A percentile compares a stretch with the other conserved stretches of the same genome.
Evolutionary conservation across 305 asterid genomes (phyloP).

Genomic region (Fraxinus angustifolia): DNA sequence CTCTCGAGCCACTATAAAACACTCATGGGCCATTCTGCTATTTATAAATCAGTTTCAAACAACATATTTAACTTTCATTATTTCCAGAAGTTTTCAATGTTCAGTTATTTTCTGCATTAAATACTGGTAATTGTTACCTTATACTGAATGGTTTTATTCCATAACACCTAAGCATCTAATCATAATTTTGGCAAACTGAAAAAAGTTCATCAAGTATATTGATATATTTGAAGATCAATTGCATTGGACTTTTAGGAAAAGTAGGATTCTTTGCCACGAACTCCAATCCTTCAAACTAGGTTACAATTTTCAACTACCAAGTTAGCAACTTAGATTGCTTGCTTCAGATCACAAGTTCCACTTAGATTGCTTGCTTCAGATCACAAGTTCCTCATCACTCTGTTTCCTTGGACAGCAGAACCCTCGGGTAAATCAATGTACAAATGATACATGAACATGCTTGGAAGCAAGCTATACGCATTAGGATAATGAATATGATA

Average conservation of each 20-base stretch:
- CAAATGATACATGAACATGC: slow-evolving; percentile 6
- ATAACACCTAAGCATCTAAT: background rate
- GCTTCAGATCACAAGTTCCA: background rate
- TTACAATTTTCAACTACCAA: background rate
- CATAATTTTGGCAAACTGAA: background rate
- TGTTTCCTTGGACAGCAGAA: slow-evolving; percentile 19
- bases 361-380: background rate
- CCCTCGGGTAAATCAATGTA: slow-evolving; percentile 17
- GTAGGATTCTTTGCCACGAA: background rate
- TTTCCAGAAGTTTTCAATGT: background rate
- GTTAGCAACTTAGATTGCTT: slow-evolving; percentile 7
- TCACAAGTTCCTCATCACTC: slow-evolving; percentile 6
- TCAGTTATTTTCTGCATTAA: background rate
- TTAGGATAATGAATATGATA: slow-evolving; percentile 5
- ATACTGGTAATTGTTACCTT: background rate
- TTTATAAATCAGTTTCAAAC: background rate
- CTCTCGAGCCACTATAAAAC: background rate
- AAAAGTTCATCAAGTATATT: background rate
- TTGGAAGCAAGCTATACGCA: slow-evolving; percentile 11
- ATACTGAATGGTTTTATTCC: background rate
- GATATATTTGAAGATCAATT: background rate
- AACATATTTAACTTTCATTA: background rate
- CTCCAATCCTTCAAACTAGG: background rate
- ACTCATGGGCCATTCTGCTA: background rate
- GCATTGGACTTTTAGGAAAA: background rate